Conservation (phyloP, 371 early-diverging fungal genomes). For the Apophysomyces variabilis region DNA sequence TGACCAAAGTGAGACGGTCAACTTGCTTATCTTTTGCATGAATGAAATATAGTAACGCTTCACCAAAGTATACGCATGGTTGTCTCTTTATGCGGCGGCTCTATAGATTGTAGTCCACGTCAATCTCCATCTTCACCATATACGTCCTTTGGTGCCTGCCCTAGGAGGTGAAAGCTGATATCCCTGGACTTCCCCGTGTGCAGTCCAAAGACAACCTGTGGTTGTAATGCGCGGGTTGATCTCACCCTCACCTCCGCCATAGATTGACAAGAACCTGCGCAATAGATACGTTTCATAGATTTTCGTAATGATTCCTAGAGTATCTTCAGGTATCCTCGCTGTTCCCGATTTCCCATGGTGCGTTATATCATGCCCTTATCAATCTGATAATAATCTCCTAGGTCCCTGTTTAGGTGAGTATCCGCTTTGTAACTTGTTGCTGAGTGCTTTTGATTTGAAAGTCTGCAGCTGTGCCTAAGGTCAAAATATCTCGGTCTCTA, state of each 20-base stretch:
- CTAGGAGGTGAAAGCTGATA: not conserved
- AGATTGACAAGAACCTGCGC: not conserved
- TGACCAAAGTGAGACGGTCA: not conserved
- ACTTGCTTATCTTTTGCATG: not conserved
- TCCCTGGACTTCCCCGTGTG: not conserved
- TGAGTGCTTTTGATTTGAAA: too few species aligned
- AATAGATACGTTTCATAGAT: not conserved
- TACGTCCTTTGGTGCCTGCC: not conserved
- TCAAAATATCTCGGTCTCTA: too few species aligned
- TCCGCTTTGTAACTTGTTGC: too few species aligned
- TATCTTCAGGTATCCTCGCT: too few species aligned
- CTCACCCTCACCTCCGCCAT: not conserved
- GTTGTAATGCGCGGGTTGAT: not conserved
- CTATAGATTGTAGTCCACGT: not conserved
- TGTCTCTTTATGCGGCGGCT: not conserved
- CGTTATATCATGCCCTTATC: too few species aligned
- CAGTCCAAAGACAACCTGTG: not conserved
- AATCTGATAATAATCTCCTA: too few species aligned
- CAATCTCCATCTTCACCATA: not conserved
- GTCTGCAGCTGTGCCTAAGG: too few species aligned
- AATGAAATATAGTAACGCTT: not conserved
- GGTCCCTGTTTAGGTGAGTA: too few species aligned
- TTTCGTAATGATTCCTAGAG: too few species aligned
- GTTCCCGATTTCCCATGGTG: too few species aligned
- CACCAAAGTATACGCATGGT: not conserved